Evolutionary conservation across 1,284 basidiomycete species (phyloP), one percentile per base, ranked within the genome.

Genomic region (Cryptococcus sp.): DNA sequence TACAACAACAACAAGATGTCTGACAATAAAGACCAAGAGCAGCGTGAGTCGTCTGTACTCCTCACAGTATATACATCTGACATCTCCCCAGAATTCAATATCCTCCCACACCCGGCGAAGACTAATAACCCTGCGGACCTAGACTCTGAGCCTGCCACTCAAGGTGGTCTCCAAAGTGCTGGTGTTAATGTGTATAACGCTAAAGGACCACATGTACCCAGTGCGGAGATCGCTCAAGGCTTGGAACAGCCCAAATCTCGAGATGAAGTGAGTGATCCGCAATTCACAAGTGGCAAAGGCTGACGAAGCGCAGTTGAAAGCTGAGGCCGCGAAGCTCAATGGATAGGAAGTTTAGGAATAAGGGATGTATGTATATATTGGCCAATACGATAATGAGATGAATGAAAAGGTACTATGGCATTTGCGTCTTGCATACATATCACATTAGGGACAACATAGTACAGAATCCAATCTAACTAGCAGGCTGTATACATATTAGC

Each of bases 31-130:
- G 45, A 61, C 33, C 52, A 67, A 58, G 64, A 69, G 55, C 63
- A 70, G 56, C 63, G 68, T 72, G 58, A 64, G 70, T 68, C 38
- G n/a, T 6, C 5, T 42, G 33, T 31, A 34, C 15, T 15, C 42
- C 32, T 30, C 38, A 31, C 15, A 14, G 34, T 11, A 11, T 23
- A 23, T 23, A 52, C 41, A 6, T 4, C 38, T 41, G 11, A 49
- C 38, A 34, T 8, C 6, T 49, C 5, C 50, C 37, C 53, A 67
- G 71, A 66, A 46, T 79, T 79, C 72, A 70, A 60, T 45, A 79
- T 77, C 68, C 77, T 76, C 60, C 78, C 78, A 31, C 75, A 78
- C 66, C 76, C 76, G 38, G 76, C 76, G 34, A 77, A 67, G 65
- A 73, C 71, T 60, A 78, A 77, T 61, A 76, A 77, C 68, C 76